A percentile compares a stretch with the other conserved stretches of the same genome.
phyloP scores from a whole-genome alignment of 2,329 filamentous ascomycete species.

The Trichophaea hybrida region DNA sequence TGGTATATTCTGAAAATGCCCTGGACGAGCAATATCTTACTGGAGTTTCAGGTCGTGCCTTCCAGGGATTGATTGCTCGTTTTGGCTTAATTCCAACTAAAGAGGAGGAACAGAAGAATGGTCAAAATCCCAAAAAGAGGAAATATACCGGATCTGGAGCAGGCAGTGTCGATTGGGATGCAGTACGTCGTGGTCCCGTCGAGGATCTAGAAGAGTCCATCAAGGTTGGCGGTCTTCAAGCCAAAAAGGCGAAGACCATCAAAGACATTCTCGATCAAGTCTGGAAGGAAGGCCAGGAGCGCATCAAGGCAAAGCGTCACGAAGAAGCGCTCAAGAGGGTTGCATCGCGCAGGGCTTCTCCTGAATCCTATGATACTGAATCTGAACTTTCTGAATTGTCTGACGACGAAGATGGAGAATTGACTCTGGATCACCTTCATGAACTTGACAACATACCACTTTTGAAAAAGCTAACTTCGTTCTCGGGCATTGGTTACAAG shows the following conservation, averaged over 20 bases:
- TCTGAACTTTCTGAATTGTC: background rate
- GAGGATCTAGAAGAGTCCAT: slow-evolving; percentile 55
- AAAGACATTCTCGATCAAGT: slow-evolving; percentile 60
- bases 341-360: background rate
- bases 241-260: slow-evolving; percentile 57
- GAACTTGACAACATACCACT: slow-evolving; percentile 34
- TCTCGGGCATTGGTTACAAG: slow-evolving; percentile 42
- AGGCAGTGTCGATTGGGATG: slow-evolving; percentile 40
- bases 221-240: slow-evolving; percentile 53
- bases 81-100: slow-evolving; percentile 21
- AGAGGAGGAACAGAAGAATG: slow-evolving; percentile 33
- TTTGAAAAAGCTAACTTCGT: slow-evolving; percentile 39
- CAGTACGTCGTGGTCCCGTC: slow-evolving; percentile 38
- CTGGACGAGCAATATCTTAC: background rate
- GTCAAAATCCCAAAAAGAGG: background rate
- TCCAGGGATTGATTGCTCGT: slow-evolving; percentile 47
- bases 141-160: background rate
- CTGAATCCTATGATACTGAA: background rate
- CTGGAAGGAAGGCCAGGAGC: slow-evolving; percentile 47
- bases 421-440: slow-evolving; percentile 39
- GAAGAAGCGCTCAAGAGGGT: slow-evolving; percentile 3
- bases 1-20: background rate
- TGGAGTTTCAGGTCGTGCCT: slow-evolving; percentile 39
- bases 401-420: slow-evolving; percentile 8
- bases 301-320: slow-evolving; percentile 5